Evolutionary conservation across 2,329 filamentous ascomycete species (phyloP).

Genomic region (Ampelomyces quisqualis): DNA sequence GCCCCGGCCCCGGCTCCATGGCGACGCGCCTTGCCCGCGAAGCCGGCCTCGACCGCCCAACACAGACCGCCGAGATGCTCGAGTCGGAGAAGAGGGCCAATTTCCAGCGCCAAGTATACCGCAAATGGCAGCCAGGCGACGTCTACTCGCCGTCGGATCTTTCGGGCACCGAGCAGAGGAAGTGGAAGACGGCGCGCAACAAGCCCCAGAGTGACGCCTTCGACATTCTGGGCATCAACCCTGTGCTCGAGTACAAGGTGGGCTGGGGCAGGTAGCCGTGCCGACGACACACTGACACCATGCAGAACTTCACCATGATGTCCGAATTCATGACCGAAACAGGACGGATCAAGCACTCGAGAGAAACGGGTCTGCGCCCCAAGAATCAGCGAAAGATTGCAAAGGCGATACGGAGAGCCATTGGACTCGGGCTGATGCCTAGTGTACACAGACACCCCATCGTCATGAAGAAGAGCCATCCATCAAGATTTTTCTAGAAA

Average conservation of each 20-base stretch:
- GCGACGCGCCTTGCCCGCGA: slow-evolving; percentile 20
- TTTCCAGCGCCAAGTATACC: slow-evolving; percentile 64
- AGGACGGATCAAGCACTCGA: slow-evolving; percentile 79
- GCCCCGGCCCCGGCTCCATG: slow-evolving; percentile 5
- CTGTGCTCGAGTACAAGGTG: slow-evolving; percentile 85
- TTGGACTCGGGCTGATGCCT: slow-evolving; percentile 89
- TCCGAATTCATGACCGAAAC: slow-evolving; percentile 83
- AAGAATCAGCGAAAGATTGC: slow-evolving; percentile 92
- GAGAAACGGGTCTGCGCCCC: slow-evolving; percentile 74
- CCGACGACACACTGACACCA: not conserved
- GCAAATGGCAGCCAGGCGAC: slow-evolving; percentile 75
- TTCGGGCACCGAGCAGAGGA: slow-evolving; percentile 72
- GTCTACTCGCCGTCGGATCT: slow-evolving; percentile 90
- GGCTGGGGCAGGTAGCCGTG: slow-evolving; percentile 16
- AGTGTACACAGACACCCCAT: slow-evolving; percentile 82
- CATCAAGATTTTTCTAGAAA: not conserved
- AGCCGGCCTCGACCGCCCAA: slow-evolving; percentile 23
- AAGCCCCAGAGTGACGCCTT: slow-evolving; percentile 67
- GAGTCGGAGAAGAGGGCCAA: slow-evolving; percentile 44
- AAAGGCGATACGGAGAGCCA: slow-evolving; percentile 84
- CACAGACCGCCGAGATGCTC: slow-evolving; percentile 24
- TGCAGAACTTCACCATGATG: slow-evolving; percentile 87
- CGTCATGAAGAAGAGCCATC: slow-evolving; percentile 33
- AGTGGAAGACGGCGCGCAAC: slow-evolving; percentile 64
- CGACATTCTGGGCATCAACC: slow-evolving; percentile 76